Percentiles rank a stretch among this genome's conserved stretches.
phyloP scores from a whole-genome alignment of 2,329 filamentous ascomycete species.

The Fusarium oligoseptatum region DNA sequence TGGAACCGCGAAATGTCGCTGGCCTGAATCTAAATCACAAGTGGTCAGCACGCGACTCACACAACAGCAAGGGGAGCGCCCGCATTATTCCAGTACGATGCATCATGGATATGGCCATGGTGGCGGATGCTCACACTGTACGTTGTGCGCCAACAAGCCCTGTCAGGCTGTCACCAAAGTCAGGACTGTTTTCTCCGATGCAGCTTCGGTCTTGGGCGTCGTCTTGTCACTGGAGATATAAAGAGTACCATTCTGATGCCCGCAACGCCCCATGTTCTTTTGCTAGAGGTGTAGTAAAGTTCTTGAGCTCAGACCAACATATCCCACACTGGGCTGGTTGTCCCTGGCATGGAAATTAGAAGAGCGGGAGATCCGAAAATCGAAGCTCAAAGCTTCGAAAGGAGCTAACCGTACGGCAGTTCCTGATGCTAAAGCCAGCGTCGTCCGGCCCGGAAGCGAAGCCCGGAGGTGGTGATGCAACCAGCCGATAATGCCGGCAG shows the following conservation, averaged over 20 bases:
- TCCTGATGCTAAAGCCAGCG: neutral
- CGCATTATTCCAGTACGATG: conserved; percentile 9
- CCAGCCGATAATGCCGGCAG: conserved; percentile 1
- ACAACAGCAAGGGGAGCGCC: conserved; percentile 1
- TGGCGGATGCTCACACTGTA: conserved; percentile 12
- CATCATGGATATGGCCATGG: conserved; percentile 16
- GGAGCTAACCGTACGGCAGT: neutral
- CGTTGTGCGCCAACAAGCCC: neutral
- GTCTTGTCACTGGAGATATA: neutral
- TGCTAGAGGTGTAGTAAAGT: neutral
- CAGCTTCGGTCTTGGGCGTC: neutral
- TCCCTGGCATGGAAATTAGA: neutral
- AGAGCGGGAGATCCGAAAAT: neutral
- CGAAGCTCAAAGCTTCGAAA: neutral
- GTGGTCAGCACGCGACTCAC: conserved; percentile 8
- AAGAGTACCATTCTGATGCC: neutral
- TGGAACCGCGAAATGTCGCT: conserved; percentile 8
- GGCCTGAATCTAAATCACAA: conserved; percentile 33
- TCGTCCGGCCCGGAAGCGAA: neutral
- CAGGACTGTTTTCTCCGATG: conserved; percentile 6
- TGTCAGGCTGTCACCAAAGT: neutral
- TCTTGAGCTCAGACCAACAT: neutral
- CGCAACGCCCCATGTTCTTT: neutral
- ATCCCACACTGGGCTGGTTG: neutral
- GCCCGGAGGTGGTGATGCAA: conserved; percentile 5